Evolutionary conservation across 1,139 yeast genomes (phyloP).

Genomic region (Suhomyces anneliseae): DNA sequence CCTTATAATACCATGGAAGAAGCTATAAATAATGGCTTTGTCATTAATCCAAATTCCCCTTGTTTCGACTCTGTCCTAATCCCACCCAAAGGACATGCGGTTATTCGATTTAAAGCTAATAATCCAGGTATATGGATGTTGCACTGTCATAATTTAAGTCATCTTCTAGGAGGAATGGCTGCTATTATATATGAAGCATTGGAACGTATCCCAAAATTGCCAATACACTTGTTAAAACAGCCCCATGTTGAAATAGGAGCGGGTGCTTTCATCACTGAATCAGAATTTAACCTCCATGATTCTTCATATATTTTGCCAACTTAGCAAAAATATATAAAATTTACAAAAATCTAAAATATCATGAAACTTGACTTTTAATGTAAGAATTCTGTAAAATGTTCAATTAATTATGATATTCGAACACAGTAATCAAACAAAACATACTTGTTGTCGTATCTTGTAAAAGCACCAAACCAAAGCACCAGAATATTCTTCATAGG

Average conservation of each 20-base stretch:
- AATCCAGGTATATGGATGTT: slow-evolving; percentile 22
- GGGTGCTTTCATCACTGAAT: not conserved
- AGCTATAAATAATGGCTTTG: slow-evolving; percentile 20
- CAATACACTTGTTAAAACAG: slow-evolving; percentile 8
- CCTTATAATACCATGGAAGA: slow-evolving; percentile 23
- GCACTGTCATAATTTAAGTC: slow-evolving; percentile 41
- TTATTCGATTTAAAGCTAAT: slow-evolving; percentile 22
- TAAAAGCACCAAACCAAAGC: too few species aligned
- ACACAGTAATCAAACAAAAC: too few species aligned
- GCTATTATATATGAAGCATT: slow-evolving; percentile 30
- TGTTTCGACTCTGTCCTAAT: slow-evolving; percentile 27
- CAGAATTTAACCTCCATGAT: not conserved
- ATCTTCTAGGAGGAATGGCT: slow-evolving; percentile 38
- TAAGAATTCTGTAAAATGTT: too few species aligned
- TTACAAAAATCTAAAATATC: not conserved
- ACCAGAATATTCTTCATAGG: too few species aligned
- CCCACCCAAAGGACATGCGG: slow-evolving; percentile 30
- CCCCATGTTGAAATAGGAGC: slow-evolving; percentile 3
- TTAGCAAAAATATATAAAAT: not conserved
- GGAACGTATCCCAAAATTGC: slow-evolving; percentile 19
- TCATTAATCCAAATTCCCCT: slow-evolving; percentile 22
- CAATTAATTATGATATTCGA: too few species aligned
- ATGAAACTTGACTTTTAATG: not conserved
- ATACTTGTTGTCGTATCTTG: too few species aligned
- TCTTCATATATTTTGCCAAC: not conserved